These are phyloP conservation scores for Vaccinium corymbosum DNA, from an alignment of 148 eudicot genomes.

Conservation along the genomic window DNA sequence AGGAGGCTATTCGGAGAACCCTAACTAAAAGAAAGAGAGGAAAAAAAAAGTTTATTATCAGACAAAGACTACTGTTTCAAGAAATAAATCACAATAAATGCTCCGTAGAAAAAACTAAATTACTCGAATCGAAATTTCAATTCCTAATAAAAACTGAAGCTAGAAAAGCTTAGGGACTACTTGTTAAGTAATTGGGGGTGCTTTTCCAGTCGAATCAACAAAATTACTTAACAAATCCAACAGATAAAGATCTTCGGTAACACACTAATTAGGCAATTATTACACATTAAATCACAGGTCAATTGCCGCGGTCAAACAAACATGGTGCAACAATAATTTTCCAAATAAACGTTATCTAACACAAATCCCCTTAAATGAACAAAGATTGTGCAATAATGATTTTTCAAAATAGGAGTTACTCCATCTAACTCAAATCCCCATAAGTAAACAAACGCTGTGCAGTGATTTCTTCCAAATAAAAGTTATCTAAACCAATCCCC, in stretches of 20 bases:
- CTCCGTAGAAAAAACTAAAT: neutral
- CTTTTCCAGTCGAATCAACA: neutral
- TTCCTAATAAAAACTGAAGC: neutral
- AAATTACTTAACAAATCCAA: neutral
- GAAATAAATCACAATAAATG: constrained; percentile 7
- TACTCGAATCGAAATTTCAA: neutral
- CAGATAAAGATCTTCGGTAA: no score
- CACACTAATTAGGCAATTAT: neutral
- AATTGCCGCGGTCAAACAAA: neutral
- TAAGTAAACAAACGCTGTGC: neutral
- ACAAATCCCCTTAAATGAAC: neutral
- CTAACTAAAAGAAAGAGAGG: no score
- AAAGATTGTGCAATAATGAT: neutral
- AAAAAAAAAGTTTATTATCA: neutral
- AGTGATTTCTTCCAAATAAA: neutral
- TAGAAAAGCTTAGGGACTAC: neutral
- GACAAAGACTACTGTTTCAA: neutral
- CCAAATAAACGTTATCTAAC: no score
- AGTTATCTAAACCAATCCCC: neutral
- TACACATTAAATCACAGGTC: neutral
- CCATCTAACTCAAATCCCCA: neutral
- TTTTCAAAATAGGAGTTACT: no score
- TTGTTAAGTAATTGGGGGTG: neutral
- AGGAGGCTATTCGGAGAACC: no score
- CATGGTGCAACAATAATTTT: neutral